Evolutionary conservation across 202 grass and related monocot genomes (phyloP), one percentile per base, ranked within the genome.

Genomic region (Eragrostis tef): DNA sequence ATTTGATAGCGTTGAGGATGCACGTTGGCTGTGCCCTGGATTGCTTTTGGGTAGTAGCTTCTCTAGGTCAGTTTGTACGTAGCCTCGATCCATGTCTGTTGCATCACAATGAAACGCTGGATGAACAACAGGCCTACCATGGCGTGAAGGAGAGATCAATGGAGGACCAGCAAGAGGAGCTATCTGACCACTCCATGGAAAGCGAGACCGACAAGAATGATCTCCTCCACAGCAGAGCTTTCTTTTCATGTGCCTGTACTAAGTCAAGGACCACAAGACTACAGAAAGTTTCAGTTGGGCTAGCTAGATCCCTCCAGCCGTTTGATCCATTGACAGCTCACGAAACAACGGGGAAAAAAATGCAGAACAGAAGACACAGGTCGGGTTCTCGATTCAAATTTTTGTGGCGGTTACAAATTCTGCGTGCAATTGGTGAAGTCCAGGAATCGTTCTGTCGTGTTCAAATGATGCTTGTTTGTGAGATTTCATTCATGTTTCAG

Each of bases 171-270:
- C 10, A 17, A 36, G 50, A 36, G 75, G 50, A 68, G 75, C 49
- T 22, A 61, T 24, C 58, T 70, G 74, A 73, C 66, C 36, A 45
- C 43, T 80, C 27, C 44, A 75, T 39, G 77, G 75, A 88, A 80
- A 74, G 68, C 8, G 75, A 88, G 70, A 75, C 87, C 77, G 81
- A 88, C 87, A 88, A 57, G 87, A 85, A 88, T 81, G 87, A 81
- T 84, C 70, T 64, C 77, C 81, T 75, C 86, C 62, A 84, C 52
- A 6, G 70, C 22, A 47, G 70, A 88, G 31, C 71, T 80, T 70
- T 70, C 81, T 54, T 88, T 84, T 70, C 75, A 75, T 39, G 79
- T 72, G 86, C 51, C 21, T 60, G 70, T 75, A 25, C 34, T 3
- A 81, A 54, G 81, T 42, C 53, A 76, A 88, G 76, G 76, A 85